These are phyloP conservation scores for Aplosporella prunicola DNA, from an alignment of 2,329 filamentous ascomycete genomes.

Conservation along the genomic window DNA sequence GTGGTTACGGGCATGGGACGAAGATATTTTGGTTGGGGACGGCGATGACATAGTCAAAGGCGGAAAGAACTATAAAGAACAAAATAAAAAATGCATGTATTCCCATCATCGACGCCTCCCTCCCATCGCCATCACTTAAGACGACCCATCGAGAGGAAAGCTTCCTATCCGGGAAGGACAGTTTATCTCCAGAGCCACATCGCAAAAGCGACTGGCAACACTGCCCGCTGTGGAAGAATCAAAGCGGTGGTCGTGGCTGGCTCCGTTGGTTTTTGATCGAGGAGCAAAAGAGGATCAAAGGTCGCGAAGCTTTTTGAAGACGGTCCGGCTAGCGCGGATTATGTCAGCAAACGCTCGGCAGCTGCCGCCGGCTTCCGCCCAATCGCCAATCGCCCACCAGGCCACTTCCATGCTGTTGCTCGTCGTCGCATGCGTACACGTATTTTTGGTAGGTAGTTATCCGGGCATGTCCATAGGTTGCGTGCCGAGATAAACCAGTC, in stretches of 20 bases:
- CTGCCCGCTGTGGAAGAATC: slow-evolving; percentile 10
- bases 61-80: neutral
- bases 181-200: slow-evolving; percentile 11
- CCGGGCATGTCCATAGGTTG: no score
- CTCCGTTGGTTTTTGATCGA: slow-evolving; percentile 12
- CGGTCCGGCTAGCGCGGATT: no score
- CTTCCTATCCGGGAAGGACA: slow-evolving; percentile 13
- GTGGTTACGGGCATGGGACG: slow-evolving; percentile 21
- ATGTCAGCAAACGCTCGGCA: no score
- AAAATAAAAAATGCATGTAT: no score
- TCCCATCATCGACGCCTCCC: slow-evolving; percentile 12
- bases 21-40: slow-evolving; percentile 25
- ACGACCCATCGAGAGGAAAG: slow-evolving; percentile 10
- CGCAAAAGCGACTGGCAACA: slow-evolving; percentile 12
- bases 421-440: no score
- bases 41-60: neutral
- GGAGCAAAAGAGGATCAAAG: slow-evolving; percentile 6
- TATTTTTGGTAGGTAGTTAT: no score
- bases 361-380: neutral
- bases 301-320: slow-evolving; percentile 4
- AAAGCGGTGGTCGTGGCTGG: slow-evolving; percentile 13
- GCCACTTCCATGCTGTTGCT: no score
- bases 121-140: slow-evolving; percentile 11
- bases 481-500: no score
- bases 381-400: no score